Evolutionary conservation across 169 alveolate genomes (phyloP).

Genomic region (Cryptosporidium parvum): DNA sequence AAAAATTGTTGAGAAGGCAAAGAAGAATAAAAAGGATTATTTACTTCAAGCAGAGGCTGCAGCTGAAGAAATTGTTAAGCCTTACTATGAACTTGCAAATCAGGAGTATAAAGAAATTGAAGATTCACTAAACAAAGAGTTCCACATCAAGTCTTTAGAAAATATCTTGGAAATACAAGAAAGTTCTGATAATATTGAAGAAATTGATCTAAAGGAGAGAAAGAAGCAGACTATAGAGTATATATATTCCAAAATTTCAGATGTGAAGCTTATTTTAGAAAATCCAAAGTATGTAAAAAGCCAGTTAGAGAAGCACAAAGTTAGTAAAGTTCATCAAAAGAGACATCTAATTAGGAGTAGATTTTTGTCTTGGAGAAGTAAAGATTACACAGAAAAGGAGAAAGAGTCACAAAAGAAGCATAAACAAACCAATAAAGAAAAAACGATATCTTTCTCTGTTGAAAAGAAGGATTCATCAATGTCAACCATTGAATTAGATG

Average conservation of each 20-base stretch:
- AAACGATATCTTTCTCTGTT: background rate
- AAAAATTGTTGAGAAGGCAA: conserved; percentile 35
- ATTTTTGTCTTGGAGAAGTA: conserved; percentile 1
- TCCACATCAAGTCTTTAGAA: conserved; percentile 58
- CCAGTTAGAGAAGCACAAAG: conserved; percentile 17
- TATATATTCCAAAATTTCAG: conserved; percentile 27
- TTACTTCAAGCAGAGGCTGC: conserved; percentile 37
- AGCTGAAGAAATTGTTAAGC: conserved; percentile 61
- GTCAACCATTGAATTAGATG: conserved; percentile 51
- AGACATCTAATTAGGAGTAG: background rate
- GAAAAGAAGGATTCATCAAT: conserved; percentile 7
- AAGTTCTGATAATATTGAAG: background rate
- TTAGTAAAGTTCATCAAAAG: conserved; percentile 1
- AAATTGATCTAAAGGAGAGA: background rate
- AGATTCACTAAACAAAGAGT: conserved; percentile 25
- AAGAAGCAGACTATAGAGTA: background rate
- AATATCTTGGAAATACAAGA: background rate
- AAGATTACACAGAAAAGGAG: background rate
- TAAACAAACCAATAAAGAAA: background rate
- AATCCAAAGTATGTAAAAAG: conserved; percentile 36
- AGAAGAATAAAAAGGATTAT: conserved; percentile 19
- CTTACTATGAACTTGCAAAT: conserved; percentile 61
- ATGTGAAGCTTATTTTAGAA: conserved; percentile 6
- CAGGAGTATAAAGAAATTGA: conserved; percentile 62
- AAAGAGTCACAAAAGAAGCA: background rate